Evolutionary conservation across 2,329 filamentous ascomycete genomes (phyloP).

Genomic region (Anthostomella pinea): DNA sequence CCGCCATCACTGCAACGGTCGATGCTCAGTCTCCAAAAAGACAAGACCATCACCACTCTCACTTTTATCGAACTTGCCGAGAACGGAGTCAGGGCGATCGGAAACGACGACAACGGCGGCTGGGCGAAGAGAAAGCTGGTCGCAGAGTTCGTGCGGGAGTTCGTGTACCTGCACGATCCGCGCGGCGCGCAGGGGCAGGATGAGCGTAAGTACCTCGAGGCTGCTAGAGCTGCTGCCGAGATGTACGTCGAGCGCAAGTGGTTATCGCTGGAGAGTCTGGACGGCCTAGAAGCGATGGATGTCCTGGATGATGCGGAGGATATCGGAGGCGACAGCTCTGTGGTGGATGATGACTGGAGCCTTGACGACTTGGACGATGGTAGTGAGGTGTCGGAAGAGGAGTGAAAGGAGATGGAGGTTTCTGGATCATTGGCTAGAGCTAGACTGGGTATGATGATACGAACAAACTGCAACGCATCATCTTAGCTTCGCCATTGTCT

Average conservation of each 20-base stretch:
- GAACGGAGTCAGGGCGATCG: constrained; percentile 2
- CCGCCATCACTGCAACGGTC: too few species aligned
- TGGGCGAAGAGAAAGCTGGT: constrained; percentile 4
- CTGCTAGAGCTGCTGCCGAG: background rate
- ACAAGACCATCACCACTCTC: too few species aligned
- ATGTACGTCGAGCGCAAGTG: background rate
- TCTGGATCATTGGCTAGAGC: too few species aligned
- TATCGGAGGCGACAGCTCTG: background rate
- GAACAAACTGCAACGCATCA: too few species aligned
- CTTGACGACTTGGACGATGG: background rate
- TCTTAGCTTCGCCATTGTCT: too few species aligned
- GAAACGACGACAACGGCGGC: too few species aligned
- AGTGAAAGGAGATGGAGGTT: too few species aligned
- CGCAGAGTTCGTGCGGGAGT: constrained; percentile 10
- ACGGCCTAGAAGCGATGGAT: background rate
- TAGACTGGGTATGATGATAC: too few species aligned
- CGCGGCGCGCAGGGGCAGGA: background rate
- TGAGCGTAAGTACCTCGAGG: background rate
- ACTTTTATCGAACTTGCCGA: constrained; percentile 6
- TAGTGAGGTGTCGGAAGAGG: constrained; percentile 1
- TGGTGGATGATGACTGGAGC: constrained; percentile 1
- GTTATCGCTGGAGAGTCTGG: background rate
- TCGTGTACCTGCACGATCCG: constrained; percentile 7
- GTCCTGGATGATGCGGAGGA: background rate
- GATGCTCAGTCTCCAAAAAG: too few species aligned